Evolutionary conservation across 495 filamentous ascomycete species (phyloP).

Genomic region (Penicillium macrosclerotiorum): DNA sequence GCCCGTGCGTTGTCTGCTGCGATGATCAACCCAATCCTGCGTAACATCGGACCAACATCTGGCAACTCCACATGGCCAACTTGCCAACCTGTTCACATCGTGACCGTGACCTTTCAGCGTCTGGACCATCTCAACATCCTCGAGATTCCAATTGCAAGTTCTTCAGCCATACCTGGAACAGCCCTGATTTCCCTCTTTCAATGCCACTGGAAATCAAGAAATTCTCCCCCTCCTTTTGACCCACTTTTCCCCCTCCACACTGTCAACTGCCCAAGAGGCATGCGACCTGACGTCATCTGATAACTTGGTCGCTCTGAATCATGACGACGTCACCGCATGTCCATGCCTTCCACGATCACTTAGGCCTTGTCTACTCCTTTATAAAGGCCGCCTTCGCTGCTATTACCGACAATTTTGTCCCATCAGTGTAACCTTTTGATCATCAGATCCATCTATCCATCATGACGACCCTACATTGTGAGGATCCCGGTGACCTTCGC

Average conservation of each 20-base stretch:
- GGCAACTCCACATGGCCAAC: too few relatives aligned
- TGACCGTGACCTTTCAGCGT: too few relatives aligned
- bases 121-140: too few relatives aligned
- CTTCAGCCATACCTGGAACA: too few relatives aligned
- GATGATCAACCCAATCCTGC: too few relatives aligned
- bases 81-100: too few relatives aligned
- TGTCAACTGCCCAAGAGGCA: not conserved
- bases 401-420: not conserved
- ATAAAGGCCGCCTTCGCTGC: slow-evolving; percentile 11
- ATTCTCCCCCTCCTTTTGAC: not conserved
- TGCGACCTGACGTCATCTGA: slow-evolving; percentile 26
- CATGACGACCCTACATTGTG: slow-evolving; percentile 66
- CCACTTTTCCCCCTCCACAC: too few relatives aligned
- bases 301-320: slow-evolving; percentile 24
- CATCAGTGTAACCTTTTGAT: slow-evolving; percentile 2
- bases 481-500: slow-evolving; percentile 28
- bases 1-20: slow-evolving; percentile 12
- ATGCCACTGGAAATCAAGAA: too few relatives aligned
- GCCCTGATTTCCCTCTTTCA: too few relatives aligned
- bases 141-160: too few relatives aligned
- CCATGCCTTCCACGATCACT: not conserved
- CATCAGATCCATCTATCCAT: slow-evolving; percentile 16
- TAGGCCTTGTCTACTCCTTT: slow-evolving; percentile 3
- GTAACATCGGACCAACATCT: too few relatives aligned
- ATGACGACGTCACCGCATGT: slow-evolving; percentile 44